Conservation (phyloP, 1,139 yeast species). For the Magnusiomyces magnusii region DNA sequence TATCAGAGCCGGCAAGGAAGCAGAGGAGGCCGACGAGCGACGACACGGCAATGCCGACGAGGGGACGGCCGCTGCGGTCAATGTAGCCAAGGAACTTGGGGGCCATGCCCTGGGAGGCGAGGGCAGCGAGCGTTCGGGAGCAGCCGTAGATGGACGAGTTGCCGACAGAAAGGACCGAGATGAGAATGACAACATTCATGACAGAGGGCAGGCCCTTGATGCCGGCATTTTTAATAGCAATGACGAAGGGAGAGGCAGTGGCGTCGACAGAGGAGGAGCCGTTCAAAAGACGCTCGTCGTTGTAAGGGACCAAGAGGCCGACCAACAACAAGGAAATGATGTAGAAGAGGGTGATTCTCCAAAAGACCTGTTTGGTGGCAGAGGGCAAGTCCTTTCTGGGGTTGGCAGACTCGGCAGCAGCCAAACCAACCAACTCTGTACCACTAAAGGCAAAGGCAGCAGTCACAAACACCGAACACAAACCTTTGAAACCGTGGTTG, state of each 20-base stretch:
- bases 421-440: slow-evolving; percentile 69
- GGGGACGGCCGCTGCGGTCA: slow-evolving; percentile 69
- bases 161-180: slow-evolving; percentile 67
- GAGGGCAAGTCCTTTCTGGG: slow-evolving; percentile 59
- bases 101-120: slow-evolving; percentile 76
- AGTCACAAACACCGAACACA: slow-evolving; percentile 66
- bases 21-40: slow-evolving; percentile 57
- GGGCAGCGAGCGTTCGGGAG: slow-evolving; percentile 73
- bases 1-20: slow-evolving; percentile 62
- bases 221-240: slow-evolving; percentile 53
- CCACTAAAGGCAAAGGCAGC: slow-evolving; percentile 88
- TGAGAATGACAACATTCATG: slow-evolving; percentile 63
- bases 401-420: slow-evolving; percentile 73
- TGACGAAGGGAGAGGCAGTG: slow-evolving; percentile 66
- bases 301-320: slow-evolving; percentile 60
- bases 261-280: slow-evolving; percentile 44
- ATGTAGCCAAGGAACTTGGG: slow-evolving; percentile 67
- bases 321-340: slow-evolving; percentile 51
- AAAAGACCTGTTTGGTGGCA: slow-evolving; percentile 62
- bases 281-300: slow-evolving; percentile 41
- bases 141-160: slow-evolving; percentile 72
- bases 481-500: slow-evolving; percentile 65
- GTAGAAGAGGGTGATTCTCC: slow-evolving; percentile 65
- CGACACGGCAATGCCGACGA: slow-evolving; percentile 54
- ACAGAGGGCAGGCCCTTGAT: slow-evolving; percentile 57